Evolutionary conservation across 305 asterid species (phyloP).

Genomic region (Fraxinus angustifolia): DNA sequence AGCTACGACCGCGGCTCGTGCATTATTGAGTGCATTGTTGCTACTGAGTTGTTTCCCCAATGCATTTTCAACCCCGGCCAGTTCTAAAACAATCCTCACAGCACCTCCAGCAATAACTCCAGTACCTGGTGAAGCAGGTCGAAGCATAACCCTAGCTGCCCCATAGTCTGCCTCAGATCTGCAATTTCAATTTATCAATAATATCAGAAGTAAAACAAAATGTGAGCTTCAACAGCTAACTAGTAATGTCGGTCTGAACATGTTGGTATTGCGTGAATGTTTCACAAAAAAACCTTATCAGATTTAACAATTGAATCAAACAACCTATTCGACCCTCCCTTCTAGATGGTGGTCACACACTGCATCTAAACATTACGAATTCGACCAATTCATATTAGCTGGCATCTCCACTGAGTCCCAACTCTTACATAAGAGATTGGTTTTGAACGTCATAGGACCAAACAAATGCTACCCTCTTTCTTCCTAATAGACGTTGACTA

Average conservation of each 20-base stretch:
- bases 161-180: conserved; percentile 81
- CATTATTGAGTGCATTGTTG: conserved; percentile 90
- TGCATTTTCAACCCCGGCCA: conserved; percentile 93
- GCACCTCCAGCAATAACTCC: conserved; percentile 98
- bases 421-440: background rate
- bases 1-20: conserved; percentile 89
- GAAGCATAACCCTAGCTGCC: conserved; percentile 96
- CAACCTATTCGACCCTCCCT: conserved; percentile 5
- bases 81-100: conserved; percentile 74
- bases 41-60: conserved; percentile 94
- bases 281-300: background rate
- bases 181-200: conserved; percentile 15
- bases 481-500: background rate
- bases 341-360: background rate
- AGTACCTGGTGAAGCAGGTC: conserved; percentile 95
- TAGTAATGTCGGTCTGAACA: background rate
- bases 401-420: background rate
- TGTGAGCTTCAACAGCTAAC: background rate
- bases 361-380: background rate
- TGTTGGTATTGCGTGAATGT: background rate
- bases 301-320: background rate
- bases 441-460: background rate
- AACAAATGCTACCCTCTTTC: background rate
- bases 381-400: background rate
- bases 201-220: background rate